A percentile compares a stretch with the other conserved stretches of the same genome.
Conservation (phyloP, 257 asterid genomes). For the Pogostemon cablin region DNA sequence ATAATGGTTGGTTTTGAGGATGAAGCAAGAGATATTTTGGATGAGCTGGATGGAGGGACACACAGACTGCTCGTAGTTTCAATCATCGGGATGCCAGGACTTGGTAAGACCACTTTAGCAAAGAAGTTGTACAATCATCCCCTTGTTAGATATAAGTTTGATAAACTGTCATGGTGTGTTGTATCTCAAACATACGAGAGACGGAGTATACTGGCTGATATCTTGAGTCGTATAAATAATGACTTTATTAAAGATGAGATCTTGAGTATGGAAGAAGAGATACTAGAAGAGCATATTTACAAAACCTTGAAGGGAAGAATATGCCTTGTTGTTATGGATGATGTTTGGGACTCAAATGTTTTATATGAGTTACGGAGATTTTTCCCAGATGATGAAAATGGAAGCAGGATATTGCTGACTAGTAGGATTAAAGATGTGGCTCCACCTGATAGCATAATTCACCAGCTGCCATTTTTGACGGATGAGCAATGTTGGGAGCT, state of each 20-base stretch:
- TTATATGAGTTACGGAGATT: background rate
- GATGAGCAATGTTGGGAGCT: conserved; percentile 23
- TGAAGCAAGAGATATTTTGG: background rate
- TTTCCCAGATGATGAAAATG: conserved; percentile 23
- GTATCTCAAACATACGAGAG: conserved; percentile 31
- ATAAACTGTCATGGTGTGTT: conserved; percentile 29
- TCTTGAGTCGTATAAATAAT: background rate
- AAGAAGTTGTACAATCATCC: too few relatives aligned
- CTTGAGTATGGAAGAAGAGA: background rate
- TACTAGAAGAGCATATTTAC: background rate
- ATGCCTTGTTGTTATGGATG: conserved; percentile 9
- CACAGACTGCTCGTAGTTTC: too few relatives aligned
- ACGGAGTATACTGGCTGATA: background rate
- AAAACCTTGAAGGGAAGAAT: conserved; percentile 9
- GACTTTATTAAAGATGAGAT: background rate
- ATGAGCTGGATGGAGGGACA: background rate
- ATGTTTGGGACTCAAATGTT: conserved; percentile 2
- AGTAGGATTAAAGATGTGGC: too few relatives aligned
- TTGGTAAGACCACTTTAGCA: too few relatives aligned
- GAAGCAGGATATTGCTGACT: too few relatives aligned
- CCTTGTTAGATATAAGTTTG: too few relatives aligned
- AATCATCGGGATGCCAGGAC: too few relatives aligned
- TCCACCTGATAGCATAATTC: too few relatives aligned
- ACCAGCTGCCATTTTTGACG: conserved; percentile 1
- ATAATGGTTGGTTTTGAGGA: conserved; percentile 29